phyloP scores from a whole-genome alignment of 129 eudicot species.

The Erigeron canadensis region DNA sequence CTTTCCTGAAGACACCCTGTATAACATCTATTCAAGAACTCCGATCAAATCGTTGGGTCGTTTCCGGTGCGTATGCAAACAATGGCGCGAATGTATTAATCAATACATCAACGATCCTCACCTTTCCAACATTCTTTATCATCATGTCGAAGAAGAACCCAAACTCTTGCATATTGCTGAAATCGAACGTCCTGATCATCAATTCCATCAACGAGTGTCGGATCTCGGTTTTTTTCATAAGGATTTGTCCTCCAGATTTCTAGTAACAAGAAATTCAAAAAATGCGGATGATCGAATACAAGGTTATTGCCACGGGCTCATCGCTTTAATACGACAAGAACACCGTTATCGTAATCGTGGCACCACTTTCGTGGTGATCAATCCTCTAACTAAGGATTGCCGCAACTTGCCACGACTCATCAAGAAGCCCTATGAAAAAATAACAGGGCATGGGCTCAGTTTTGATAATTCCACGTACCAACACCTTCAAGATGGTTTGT shows the following conservation, averaged over 20 bases:
- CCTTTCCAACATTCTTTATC: neutral
- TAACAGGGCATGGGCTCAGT: neutral
- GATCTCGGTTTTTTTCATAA: neutral
- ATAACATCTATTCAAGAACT: no score
- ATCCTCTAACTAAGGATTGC: slow-evolving; percentile 10
- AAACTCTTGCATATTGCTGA: neutral
- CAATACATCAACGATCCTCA: neutral
- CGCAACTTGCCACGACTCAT: neutral
- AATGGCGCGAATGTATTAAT: no score
- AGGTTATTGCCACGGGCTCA: slow-evolving; percentile 12
- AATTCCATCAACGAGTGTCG: no score
- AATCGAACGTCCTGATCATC: no score
- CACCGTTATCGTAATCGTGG: no score
- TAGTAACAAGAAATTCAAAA: no score
- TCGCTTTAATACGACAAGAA: neutral
- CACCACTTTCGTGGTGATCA: neutral
- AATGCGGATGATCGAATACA: no score
- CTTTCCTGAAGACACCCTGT: no score
- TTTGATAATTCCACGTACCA: slow-evolving; percentile 8
- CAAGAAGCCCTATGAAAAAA: no score
- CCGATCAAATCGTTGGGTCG: no score
- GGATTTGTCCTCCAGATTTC: neutral
- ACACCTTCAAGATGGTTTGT: slow-evolving; percentile 8
- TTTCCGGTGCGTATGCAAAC: no score
- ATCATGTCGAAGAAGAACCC: neutral